Evolutionary conservation across 108 stramenopile genomes (phyloP), one percentile per base, ranked within the genome.

Genomic region (Parietichytrium sp.): DNA sequence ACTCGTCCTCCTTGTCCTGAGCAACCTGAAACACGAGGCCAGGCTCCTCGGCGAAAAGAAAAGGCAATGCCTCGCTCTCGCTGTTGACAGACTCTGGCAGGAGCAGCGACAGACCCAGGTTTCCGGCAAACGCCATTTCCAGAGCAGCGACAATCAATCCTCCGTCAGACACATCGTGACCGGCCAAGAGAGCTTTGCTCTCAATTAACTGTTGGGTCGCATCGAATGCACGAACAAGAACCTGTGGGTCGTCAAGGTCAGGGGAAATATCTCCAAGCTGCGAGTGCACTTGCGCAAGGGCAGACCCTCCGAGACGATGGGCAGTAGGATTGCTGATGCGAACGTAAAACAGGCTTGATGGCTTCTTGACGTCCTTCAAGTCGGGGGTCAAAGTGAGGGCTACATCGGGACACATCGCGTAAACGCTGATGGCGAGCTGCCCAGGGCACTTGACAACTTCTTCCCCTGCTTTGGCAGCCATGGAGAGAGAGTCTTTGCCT

Each of bases 91-190:
- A n/a, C n/a, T n/a, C n/a, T 31, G 95, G 93, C 26, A 98, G 80
- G 54, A 88, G 84, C 20, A 95, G 94, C 38, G 92, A 89, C 33
- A 99, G 85, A 48, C 96, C 93, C 86, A 96, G 95, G 85, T 96
- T 95, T 52, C 98, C 98, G 3, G 96, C 94, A 82, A 99, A 95
- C 3, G 98, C 98, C 98, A 99, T 99, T 86, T 99, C 97, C 80
- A 97, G 82, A 49, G 96, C 82, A 6, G 92, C 86, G 38, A 94
- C 93, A 29, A 88, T 89, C 54, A 98, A 84, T 38, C 98, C 96
- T 51, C 97, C 97, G 89, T 98, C 97, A 29, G 94, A 95, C 61
- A 95, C 88, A 87, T 98, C 97, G 83, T 98, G 97, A 0, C 95
- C 95, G 29, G 97, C 92, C 30, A 96, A 89, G 50, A 98, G 87